These are phyloP conservation scores for Bruguiera hainesii DNA, from an alignment of 441 rosid species.

Conservation along the genomic window DNA sequence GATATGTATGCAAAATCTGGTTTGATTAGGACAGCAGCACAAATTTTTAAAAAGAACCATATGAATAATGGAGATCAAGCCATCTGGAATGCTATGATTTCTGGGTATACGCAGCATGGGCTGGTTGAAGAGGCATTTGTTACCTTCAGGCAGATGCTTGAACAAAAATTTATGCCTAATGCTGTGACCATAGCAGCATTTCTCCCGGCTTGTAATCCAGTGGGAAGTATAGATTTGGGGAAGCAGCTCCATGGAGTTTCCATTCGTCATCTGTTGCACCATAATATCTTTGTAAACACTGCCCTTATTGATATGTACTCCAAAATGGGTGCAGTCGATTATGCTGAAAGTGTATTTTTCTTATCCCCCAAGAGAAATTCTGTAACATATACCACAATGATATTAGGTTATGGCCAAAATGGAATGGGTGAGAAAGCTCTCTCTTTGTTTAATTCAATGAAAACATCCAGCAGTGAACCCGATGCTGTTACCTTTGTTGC, in stretches of 20 bases:
- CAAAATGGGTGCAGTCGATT: slow-evolving; percentile 58
- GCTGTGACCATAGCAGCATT: slow-evolving; percentile 68
- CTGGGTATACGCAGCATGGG: slow-evolving; percentile 75
- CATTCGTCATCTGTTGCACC: slow-evolving; percentile 52
- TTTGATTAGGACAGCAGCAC: slow-evolving; percentile 42
- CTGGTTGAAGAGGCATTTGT: slow-evolving; percentile 50
- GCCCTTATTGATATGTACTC: slow-evolving; percentile 87
- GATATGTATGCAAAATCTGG: slow-evolving; percentile 90
- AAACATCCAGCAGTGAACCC: slow-evolving; percentile 40
- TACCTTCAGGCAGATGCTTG: slow-evolving; percentile 56
- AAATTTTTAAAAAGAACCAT: slow-evolving; percentile 39
- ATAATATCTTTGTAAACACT: slow-evolving; percentile 64
- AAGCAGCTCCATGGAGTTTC: slow-evolving; percentile 79
- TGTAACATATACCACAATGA: slow-evolving; percentile 75
- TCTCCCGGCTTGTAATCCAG: slow-evolving; percentile 69
- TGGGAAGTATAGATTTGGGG: slow-evolving; percentile 62
- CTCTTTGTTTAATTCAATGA: slow-evolving; percentile 65
- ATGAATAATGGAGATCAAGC: slow-evolving; percentile 54
- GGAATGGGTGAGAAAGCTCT: slow-evolving; percentile 79
- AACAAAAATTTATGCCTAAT: slow-evolving; percentile 51
- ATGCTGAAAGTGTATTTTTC: slow-evolving; percentile 57
- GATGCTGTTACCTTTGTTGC: slow-evolving; percentile 76
- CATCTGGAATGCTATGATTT: slow-evolving; percentile 89
- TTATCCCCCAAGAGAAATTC: slow-evolving; percentile 53
- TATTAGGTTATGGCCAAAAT: slow-evolving; percentile 79